Conservation (phyloP, 352 stramenopile species). For the Pythium coloratum region DNA sequence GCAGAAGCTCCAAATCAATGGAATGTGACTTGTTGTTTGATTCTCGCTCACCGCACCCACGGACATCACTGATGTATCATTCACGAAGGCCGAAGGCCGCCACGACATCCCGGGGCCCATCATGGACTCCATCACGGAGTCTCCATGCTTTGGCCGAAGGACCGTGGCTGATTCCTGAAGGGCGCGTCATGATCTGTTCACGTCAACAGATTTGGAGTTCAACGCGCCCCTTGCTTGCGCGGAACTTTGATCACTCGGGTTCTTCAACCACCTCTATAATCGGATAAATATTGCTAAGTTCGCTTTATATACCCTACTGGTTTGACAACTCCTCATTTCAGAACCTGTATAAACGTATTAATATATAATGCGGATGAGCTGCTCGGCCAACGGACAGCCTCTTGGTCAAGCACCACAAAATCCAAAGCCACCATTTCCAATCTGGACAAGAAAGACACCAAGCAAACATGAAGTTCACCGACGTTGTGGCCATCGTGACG, state of each 20-base stretch:
- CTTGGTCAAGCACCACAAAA: conserved; percentile 11
- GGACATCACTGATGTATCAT: too few species aligned
- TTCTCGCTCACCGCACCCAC: too few species aligned
- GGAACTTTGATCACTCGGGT: neutral
- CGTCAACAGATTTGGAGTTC: conserved; percentile 9
- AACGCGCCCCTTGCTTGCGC: neutral
- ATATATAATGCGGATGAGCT: neutral
- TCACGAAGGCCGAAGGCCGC: too few species aligned
- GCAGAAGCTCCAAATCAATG: too few species aligned
- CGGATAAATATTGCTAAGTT: neutral
- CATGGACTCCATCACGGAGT: too few species aligned
- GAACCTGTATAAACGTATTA: neutral
- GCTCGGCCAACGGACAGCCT: neutral
- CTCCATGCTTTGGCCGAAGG: too few species aligned
- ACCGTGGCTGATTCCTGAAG: too few species aligned
- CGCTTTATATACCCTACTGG: neutral
- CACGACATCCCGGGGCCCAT: too few species aligned
- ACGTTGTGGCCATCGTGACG: conserved; percentile 70
- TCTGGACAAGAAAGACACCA: conserved; percentile 2
- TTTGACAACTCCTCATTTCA: too few species aligned
- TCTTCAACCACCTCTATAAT: conserved; percentile 7
- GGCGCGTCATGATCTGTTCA: conserved; percentile 3
- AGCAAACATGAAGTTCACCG: conserved; percentile 55
- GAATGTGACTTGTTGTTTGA: too few species aligned
- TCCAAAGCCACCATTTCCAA: conserved; percentile 12